These are phyloP conservation scores for Ophiostoma sp. DNA, from an alignment of 2,329 filamentous ascomycete genomes.

Conservation along the genomic window DNA sequence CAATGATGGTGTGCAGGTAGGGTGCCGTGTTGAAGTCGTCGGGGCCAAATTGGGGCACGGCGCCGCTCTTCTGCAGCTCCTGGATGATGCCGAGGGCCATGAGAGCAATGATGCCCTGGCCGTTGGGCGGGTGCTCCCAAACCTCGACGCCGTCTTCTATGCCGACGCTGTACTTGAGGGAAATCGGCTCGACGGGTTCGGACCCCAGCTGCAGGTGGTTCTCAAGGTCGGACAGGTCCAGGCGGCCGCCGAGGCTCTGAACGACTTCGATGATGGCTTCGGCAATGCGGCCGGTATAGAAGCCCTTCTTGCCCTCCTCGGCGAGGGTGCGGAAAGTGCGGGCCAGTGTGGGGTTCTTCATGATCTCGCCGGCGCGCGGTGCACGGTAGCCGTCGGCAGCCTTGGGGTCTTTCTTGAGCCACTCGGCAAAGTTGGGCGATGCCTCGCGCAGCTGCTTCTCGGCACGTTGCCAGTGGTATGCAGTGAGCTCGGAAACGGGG, in stretches of 20 bases:
- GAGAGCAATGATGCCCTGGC: conserved; percentile 88
- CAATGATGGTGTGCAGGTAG: conserved; percentile 82
- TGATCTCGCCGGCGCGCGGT: conserved; percentile 76
- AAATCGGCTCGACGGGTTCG: conserved; percentile 80
- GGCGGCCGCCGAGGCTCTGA: conserved; percentile 66
- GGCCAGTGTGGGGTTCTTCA: conserved; percentile 78
- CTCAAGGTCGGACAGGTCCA: conserved; percentile 74
- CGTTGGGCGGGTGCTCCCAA: conserved; percentile 96
- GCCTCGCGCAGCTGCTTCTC: conserved; percentile 62
- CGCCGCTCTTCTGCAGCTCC: conserved; percentile 69
- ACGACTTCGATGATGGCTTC: conserved; percentile 75
- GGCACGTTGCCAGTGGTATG: conserved; percentile 60
- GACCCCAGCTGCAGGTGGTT: conserved; percentile 63
- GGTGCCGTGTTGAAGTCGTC: conserved; percentile 73
- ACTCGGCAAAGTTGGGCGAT: conserved; percentile 80
- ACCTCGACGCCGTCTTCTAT: conserved; percentile 60
- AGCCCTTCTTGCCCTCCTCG: conserved; percentile 77
- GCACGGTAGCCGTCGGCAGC: conserved; percentile 66
- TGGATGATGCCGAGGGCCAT: conserved; percentile 92
- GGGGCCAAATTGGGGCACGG: conserved; percentile 64
- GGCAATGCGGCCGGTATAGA: conserved; percentile 81
- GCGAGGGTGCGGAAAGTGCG: conserved; percentile 75
- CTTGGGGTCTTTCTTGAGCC: conserved; percentile 72
- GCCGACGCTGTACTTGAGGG: conserved; percentile 57
- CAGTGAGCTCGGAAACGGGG: conserved; percentile 76